Conservation (phyloP, 148 eudicot species). For the Amaranthus palmeri region DNA sequence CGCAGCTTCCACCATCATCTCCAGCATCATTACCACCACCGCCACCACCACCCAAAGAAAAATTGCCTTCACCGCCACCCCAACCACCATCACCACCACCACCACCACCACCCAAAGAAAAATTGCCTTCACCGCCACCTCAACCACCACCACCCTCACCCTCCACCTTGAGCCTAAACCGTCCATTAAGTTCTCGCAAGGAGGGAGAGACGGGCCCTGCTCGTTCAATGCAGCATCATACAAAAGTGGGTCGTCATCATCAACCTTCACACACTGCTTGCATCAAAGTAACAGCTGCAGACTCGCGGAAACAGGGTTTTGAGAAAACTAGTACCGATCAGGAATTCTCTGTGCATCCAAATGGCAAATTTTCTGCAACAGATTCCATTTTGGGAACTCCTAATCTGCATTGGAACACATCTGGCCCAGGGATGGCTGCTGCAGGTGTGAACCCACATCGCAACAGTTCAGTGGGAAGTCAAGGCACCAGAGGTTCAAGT, state of each 20-base stretch:
- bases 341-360: conserved; percentile 30
- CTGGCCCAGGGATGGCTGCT: conserved; percentile 29
- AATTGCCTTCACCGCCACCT: not conserved
- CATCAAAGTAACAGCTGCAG: conserved; percentile 13
- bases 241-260: conserved; percentile 7
- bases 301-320: conserved; percentile 24
- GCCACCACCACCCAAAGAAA: not conserved
- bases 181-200: conserved; percentile 26
- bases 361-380: conserved; percentile 31
- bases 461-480: conserved; percentile 28
- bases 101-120: conserved; percentile 6
- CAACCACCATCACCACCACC: conserved; percentile 9
- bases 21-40: conserved; percentile 3
- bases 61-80: not conserved
- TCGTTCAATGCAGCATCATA: conserved; percentile 13
- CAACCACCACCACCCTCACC: conserved; percentile 12
- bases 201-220: conserved; percentile 29
- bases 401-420: conserved; percentile 36
- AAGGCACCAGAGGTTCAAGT: conserved; percentile 31
- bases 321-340: conserved; percentile 1
- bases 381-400: conserved; percentile 46
- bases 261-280: conserved; percentile 19
- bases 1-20: not conserved
- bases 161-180: conserved; percentile 13
- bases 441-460: conserved; percentile 29